A percentile compares a stretch with the other conserved stretches of the same genome.
phyloP scores from a whole-genome alignment of 2,329 filamentous ascomycete genomes.

The Lasiodiplodia sp. region DNA sequence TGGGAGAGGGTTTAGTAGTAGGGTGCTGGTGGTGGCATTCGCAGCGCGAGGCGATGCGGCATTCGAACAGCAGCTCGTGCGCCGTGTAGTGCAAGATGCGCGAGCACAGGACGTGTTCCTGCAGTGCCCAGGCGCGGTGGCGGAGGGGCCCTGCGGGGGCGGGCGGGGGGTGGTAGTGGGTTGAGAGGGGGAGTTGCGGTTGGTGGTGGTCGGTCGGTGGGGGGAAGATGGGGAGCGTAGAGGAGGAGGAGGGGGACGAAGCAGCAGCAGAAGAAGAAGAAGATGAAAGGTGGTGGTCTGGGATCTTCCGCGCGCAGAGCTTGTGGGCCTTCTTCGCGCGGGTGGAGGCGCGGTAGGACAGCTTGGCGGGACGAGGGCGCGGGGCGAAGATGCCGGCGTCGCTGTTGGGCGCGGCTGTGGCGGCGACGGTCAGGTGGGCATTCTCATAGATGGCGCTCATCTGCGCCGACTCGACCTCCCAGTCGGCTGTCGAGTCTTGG shows the following conservation, averaged over 20 bases:
- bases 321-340: slow-evolving; percentile 36
- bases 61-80: slow-evolving; percentile 45
- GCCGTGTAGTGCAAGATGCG: slow-evolving; percentile 44
- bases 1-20: slow-evolving; percentile 33
- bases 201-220: slow-evolving; percentile 4
- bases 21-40: slow-evolving; percentile 36
- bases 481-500: slow-evolving; percentile 30
- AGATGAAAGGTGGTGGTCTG: slow-evolving; percentile 39
- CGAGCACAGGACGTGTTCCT: slow-evolving; percentile 44
- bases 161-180: not conserved
- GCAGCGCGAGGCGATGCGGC: slow-evolving; percentile 43
- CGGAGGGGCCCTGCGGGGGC: slow-evolving; percentile 34
- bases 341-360: slow-evolving; percentile 38
- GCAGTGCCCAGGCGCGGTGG: slow-evolving; percentile 42
- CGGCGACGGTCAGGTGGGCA: slow-evolving; percentile 17
- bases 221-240: slow-evolving; percentile 33
- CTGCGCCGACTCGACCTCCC: slow-evolving; percentile 20
- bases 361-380: slow-evolving; percentile 32
- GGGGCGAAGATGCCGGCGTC: slow-evolving; percentile 8
- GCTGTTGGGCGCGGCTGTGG: slow-evolving; percentile 3
- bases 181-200: not conserved
- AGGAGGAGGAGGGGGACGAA: not conserved
- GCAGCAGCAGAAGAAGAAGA: too few relatives aligned
- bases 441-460: slow-evolving; percentile 27
- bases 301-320: slow-evolving; percentile 38